These are phyloP conservation scores for Chlamydomonas sphaeroides DNA, from an alignment of 139 green algal genomes.

Conservation along the genomic window DNA sequence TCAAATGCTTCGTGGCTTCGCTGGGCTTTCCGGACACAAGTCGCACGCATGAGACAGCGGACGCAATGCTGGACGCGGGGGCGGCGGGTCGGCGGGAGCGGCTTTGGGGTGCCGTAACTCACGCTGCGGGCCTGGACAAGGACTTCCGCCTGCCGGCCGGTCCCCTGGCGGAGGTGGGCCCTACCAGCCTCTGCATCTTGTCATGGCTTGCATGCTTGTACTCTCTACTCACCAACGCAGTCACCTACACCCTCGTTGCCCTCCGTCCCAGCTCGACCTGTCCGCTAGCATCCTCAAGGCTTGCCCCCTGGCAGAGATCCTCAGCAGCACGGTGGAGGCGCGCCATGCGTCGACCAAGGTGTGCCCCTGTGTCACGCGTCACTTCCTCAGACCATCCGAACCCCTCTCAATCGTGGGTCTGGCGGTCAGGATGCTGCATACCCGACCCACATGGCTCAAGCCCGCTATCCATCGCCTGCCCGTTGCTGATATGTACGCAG, in stretches of 20 bases:
- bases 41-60: background rate
- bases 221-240: too few species aligned
- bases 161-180: conserved; percentile 2
- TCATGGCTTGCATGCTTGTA: too few species aligned
- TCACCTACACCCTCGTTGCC: background rate
- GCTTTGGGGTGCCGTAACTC: conserved; percentile 13
- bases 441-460: too few species aligned
- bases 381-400: too few species aligned
- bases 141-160: conserved; percentile 3
- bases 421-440: too few species aligned
- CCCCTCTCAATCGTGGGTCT: too few species aligned
- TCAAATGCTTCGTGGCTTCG: conserved; percentile 27
- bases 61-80: background rate
- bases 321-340: background rate
- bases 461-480: too few species aligned
- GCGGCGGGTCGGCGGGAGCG: background rate
- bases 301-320: background rate
- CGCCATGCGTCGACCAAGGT: conserved; percentile 11
- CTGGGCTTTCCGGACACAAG: background rate
- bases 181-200: too few species aligned
- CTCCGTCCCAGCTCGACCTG: conserved; percentile 11
- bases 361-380: too few species aligned
- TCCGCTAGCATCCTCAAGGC: background rate
- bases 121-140: background rate
- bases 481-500: background rate